Percentiles rank a stretch among this genome's conserved stretches.
phyloP scores from a whole-genome alignment of 345 rosid species.

The Eucalyptus grandis region DNA sequence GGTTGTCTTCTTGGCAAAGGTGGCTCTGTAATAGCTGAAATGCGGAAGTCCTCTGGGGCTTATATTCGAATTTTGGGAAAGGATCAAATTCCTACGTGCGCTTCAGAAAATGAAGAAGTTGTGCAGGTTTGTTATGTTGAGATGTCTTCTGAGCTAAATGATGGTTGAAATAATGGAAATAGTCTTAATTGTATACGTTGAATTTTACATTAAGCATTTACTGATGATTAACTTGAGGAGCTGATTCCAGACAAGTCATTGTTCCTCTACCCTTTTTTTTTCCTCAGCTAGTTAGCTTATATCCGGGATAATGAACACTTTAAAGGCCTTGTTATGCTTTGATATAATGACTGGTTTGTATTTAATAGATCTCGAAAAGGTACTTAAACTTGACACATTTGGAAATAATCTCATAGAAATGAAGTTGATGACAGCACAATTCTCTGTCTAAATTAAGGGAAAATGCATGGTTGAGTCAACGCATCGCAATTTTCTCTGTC shows the following conservation, averaged over 20 bases:
- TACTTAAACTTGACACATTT: not conserved
- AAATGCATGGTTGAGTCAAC: not conserved
- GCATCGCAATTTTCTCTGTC: not conserved
- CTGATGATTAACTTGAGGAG: not conserved
- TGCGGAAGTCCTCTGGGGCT: constrained; percentile 65
- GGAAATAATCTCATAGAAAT: not conserved
- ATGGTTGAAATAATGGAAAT: not conserved
- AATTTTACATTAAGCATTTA: not conserved
- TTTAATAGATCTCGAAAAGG: not conserved
- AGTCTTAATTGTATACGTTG: not conserved
- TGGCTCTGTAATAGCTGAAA: constrained; percentile 61
- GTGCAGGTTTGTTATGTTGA: constrained; percentile 40
- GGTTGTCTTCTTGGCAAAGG: constrained; percentile 81
- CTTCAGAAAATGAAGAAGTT: constrained; percentile 67
- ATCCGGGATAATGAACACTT: not conserved
- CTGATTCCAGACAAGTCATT: not conserved
- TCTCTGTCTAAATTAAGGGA: not conserved
- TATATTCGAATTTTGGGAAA: constrained; percentile 58
- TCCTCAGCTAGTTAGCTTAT: not conserved
- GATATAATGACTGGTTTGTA: not conserved
- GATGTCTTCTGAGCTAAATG: not conserved
- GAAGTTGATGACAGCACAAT: not conserved
- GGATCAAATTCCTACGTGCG: constrained; percentile 68
- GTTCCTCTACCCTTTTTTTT: not conserved
- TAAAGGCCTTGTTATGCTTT: not conserved